A percentile compares a stretch with the other conserved stretches of the same genome.
Conservation (phyloP, 371 early-diverging fungal genomes). For the Mortierella sp. region DNA sequence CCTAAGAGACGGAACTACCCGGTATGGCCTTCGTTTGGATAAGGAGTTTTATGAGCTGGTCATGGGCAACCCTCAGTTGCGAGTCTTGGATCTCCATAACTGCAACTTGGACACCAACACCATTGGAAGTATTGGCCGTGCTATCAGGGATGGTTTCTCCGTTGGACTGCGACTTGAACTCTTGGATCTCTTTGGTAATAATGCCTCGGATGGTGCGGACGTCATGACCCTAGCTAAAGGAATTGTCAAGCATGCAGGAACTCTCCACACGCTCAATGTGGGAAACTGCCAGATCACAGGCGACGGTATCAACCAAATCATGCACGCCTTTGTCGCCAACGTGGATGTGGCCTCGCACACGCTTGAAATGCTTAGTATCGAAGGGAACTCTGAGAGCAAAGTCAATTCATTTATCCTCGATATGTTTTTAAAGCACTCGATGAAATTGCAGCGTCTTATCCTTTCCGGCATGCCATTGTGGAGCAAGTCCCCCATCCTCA, state of each 20-base stretch:
- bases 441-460: slow-evolving; percentile 38
- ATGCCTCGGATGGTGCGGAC: slow-evolving; percentile 48
- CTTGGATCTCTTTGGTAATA: slow-evolving; percentile 38
- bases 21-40: slow-evolving; percentile 48
- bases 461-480: slow-evolving; percentile 44
- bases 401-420: slow-evolving; percentile 52
- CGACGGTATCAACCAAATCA: slow-evolving; percentile 52
- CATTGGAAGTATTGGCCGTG: slow-evolving; percentile 42
- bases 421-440: slow-evolving; percentile 52
- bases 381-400: slow-evolving; percentile 42
- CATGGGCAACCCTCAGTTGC: slow-evolving; percentile 45
- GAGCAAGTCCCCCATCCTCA: slow-evolving; percentile 53
- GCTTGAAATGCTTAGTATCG: slow-evolving; percentile 36
- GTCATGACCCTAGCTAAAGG: slow-evolving; percentile 49
- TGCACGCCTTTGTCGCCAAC: slow-evolving; percentile 55
- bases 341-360: slow-evolving; percentile 51
- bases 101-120: slow-evolving; percentile 40
- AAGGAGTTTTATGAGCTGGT: slow-evolving; percentile 51
- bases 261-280: slow-evolving; percentile 33
- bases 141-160: slow-evolving; percentile 35
- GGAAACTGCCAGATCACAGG: slow-evolving; percentile 43
- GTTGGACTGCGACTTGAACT: slow-evolving; percentile 39
- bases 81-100: slow-evolving; percentile 30
- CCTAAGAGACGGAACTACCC: slow-evolving; percentile 46
- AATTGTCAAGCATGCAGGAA: slow-evolving; percentile 48